phyloP scores from a whole-genome alignment of 495 filamentous ascomycete species.

The Aspergillus indologenus region DNA sequence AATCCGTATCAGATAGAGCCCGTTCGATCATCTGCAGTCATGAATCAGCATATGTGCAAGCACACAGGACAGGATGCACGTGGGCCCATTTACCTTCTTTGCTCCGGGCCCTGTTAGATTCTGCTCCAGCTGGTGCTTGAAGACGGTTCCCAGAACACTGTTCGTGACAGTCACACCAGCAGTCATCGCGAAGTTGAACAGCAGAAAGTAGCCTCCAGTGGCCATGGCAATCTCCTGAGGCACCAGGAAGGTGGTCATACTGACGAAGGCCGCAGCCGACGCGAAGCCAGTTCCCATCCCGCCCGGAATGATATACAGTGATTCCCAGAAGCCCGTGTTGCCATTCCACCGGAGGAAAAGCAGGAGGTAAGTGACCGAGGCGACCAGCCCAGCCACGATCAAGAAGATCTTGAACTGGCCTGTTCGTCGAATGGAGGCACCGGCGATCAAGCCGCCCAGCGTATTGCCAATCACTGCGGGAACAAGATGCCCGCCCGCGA shows the following conservation, averaged over 20 bases:
- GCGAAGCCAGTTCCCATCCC: constrained; percentile 56
- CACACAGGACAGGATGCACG: not conserved
- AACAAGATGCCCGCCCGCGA: constrained; percentile 58
- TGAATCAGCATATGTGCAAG: constrained; percentile 5
- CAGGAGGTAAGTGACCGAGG: constrained; percentile 51
- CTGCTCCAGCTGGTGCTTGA: constrained; percentile 27
- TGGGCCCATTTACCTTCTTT: constrained; percentile 19
- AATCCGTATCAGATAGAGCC: constrained; percentile 36
- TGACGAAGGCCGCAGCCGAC: constrained; percentile 52
- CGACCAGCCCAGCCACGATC: constrained; percentile 47
- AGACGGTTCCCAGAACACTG: constrained; percentile 36
- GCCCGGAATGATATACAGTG: constrained; percentile 60
- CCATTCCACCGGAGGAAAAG: constrained; percentile 62
- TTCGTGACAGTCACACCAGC: constrained; percentile 51
- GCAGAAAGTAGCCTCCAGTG: constrained; percentile 51
- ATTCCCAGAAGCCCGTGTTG: constrained; percentile 56
- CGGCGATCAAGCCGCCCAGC: constrained; percentile 57
- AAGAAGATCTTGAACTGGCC: constrained; percentile 58
- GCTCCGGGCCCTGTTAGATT: constrained; percentile 30
- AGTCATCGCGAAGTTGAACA: constrained; percentile 49
- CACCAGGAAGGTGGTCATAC: constrained; percentile 52
- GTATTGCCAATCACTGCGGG: constrained; percentile 66
- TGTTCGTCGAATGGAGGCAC: constrained; percentile 54
- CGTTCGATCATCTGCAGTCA: constrained; percentile 31
- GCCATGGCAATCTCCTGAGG: constrained; percentile 53